Evolutionary conservation across 306 rosid species (phyloP).

Genomic region (Cucumis cinereus): DNA sequence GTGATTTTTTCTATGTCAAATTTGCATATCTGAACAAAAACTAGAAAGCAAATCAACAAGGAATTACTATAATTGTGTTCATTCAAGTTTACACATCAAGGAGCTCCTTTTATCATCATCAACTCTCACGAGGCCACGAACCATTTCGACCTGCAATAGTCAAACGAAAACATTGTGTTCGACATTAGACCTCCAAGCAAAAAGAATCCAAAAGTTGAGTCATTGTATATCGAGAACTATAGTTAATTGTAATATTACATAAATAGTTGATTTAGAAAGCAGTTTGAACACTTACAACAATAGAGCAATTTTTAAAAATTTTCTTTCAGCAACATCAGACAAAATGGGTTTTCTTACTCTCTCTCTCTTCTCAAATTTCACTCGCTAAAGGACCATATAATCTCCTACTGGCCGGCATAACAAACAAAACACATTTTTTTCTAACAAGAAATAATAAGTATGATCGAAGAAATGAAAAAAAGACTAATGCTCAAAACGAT

Average conservation of each 20-base stretch:
- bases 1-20: constrained; percentile 3
- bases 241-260: background rate
- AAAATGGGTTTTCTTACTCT: background rate
- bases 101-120: constrained; percentile 7
- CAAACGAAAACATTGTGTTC: background rate
- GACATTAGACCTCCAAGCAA: background rate
- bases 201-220: background rate
- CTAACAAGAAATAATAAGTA: too few relatives aligned
- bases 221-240: background rate
- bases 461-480: too few relatives aligned
- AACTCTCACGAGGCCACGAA: background rate
- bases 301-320: background rate
- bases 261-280: background rate
- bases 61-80: background rate
- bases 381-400: background rate
- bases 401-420: background rate
- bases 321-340: background rate
- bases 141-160: background rate
- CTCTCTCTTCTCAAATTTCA: background rate
- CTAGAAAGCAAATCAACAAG: constrained; percentile 1
- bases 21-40: constrained; percentile 2
- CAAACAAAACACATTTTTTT: background rate
- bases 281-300: background rate
- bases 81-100: constrained; percentile 3
- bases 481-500: background rate